Base-by-base conservation (phyloP, 768 basidiomycete species). In the Auricularia sp. region DNA sequence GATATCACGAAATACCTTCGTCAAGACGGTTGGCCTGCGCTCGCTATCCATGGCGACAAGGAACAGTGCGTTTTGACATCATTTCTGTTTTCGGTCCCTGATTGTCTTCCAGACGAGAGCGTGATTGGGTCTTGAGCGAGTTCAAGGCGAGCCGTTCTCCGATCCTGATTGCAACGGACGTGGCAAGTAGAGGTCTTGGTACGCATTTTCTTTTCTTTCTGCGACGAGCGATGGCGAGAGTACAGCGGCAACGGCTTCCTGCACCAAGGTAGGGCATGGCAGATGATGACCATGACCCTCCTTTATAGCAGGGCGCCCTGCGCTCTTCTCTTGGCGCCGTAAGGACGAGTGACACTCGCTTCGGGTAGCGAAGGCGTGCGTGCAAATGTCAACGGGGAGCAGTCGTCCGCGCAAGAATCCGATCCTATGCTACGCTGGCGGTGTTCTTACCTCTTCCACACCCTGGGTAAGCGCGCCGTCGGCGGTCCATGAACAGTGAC, bases 161-260 rank as follows among this genome's bases (percentile, higher is more conserved):
- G 2, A 98, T 99, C 76, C 83, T 99, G 73, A 92, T 98, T 73
- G 97, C 97, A 78, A 98, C 97, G 70, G 97, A 98, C 76, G 96
- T 99, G 72, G 97, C 96, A 67, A 97, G 94, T 75, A 95, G 96
- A 86, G 96, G 96, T 85, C 87, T 99, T 75, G 97, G 97, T 98
- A 89, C 82, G 96, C 94, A 72, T 73, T 74, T 73, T 81, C 29
- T 71, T 75, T 75, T 73, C 71, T 71, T 64, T 56, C 63, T 66
- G 64, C 63, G 24, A 59, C 47, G 39, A 54, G 62, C 59, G 21
- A 61, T 18, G 63, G 34, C 62, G 37, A 39, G 36, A 34, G 42
- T 39, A 62, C 18, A 62, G 39, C 29, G 18, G 62, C 39, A 62
- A 42, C 18, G 29, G 14, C 24, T 59, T 29, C 56, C 56, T 59